Percentiles rank a stretch among this genome's conserved stretches.
Evolutionary conservation across 1,284 basidiomycete genomes (phyloP).

Genomic region (Cerioporus squamosus): DNA sequence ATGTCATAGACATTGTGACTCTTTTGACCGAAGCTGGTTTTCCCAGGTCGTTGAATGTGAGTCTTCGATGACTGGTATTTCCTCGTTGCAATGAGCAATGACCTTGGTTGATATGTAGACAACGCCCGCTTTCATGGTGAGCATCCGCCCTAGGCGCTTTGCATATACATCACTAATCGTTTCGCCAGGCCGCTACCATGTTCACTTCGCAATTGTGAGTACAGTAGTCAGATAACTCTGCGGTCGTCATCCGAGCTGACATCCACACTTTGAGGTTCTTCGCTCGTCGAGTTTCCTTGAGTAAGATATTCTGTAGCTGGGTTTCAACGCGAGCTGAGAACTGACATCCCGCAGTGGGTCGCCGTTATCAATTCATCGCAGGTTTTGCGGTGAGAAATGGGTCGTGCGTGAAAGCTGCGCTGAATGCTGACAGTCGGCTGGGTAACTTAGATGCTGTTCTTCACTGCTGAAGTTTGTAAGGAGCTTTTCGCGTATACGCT

Average conservation of each 20-base stretch:
- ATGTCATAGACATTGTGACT: neutral
- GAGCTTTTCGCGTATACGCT: too few relatives aligned
- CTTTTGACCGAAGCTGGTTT: neutral
- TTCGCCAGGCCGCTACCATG: neutral
- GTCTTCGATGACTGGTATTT: neutral
- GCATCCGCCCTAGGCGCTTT: neutral
- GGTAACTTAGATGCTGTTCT: neutral
- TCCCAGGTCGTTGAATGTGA: neutral
- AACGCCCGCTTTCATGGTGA: neutral
- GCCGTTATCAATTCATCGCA: neutral
- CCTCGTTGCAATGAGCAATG: too few relatives aligned
- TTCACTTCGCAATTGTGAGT: neutral
- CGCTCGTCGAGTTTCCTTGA: slow-evolving; percentile 1
- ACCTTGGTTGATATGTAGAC: neutral
- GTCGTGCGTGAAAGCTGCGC: too few relatives aligned
- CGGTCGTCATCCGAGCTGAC: too few relatives aligned
- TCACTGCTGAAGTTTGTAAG: neutral
- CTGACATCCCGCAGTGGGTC: neutral
- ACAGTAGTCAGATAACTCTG: too few relatives aligned
- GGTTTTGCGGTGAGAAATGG: neutral
- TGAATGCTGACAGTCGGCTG: neutral
- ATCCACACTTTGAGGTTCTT: neutral
- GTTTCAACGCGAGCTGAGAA: neutral
- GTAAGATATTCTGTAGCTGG: neutral
- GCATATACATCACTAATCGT: neutral